Evolutionary conservation across 768 basidiomycete genomes (phyloP).

Genomic region (Lactifluus hygrophoroides): DNA sequence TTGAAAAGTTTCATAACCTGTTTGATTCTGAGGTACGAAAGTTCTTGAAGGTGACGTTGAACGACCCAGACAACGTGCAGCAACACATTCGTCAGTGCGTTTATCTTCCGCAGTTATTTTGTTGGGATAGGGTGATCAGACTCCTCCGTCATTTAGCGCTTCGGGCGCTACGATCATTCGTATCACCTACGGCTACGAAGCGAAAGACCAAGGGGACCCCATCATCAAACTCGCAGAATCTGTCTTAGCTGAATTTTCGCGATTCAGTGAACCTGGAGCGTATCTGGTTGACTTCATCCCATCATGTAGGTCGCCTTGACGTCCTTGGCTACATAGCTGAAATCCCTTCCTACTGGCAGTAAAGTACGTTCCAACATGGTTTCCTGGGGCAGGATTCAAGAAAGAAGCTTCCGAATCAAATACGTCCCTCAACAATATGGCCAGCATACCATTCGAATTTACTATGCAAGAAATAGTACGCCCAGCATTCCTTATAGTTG

Average conservation of each 20-base stretch:
- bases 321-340: not conserved
- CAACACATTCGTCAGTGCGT: not conserved
- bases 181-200: slow-evolving; percentile 22
- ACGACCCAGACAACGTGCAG: not conserved
- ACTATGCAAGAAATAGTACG: slow-evolving; percentile 2
- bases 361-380: not conserved
- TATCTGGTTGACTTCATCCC: not conserved
- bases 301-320: not conserved
- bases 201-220: not conserved
- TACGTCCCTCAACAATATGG: not conserved
- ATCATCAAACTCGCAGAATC: not conserved
- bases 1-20: not conserved
- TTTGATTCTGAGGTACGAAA: not conserved
- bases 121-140: not conserved
- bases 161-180: slow-evolving; percentile 20
- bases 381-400: not conserved
- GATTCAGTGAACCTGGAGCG: not conserved
- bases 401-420: not conserved
- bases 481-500: too few species aligned
- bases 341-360: not conserved
- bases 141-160: not conserved
- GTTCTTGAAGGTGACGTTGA: not conserved
- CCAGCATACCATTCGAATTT: slow-evolving; percentile 3
- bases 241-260: not conserved
- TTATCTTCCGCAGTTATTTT: too few species aligned